Conservation (phyloP, 768 basidiomycete species). For the Podaxis rugospora region DNA sequence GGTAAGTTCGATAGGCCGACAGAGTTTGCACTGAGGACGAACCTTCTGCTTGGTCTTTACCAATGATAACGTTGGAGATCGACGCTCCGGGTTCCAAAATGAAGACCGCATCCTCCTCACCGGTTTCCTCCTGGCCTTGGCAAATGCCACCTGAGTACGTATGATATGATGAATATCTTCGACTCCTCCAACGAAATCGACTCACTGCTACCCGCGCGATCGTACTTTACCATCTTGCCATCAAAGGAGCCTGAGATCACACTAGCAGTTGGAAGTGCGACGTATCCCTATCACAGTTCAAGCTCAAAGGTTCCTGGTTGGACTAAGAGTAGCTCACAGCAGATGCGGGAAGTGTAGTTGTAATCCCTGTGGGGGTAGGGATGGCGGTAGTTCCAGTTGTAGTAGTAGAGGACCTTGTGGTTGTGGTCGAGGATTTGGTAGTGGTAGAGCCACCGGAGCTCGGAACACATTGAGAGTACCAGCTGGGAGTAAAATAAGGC, state of each 20-base stretch:
- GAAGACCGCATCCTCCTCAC: constrained; percentile 25
- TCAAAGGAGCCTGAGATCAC: constrained; percentile 24
- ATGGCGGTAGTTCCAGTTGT: constrained; percentile 15
- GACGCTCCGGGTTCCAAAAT: constrained; percentile 24
- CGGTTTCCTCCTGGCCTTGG: constrained; percentile 23
- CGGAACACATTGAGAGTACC: constrained; percentile 1
- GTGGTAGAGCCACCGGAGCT: background rate
- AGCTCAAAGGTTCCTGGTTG: background rate
- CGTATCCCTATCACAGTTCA: constrained; percentile 18
- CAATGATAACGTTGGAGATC: constrained; percentile 26
- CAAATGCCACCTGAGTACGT: constrained; percentile 19
- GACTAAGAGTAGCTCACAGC: constrained; percentile 15
- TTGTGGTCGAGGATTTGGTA: background rate
- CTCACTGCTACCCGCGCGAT: constrained; percentile 25
- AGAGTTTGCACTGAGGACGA: background rate
- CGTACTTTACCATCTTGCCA: constrained; percentile 24
- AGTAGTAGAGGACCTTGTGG: constrained; percentile 2
- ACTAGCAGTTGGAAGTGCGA: constrained; percentile 24
- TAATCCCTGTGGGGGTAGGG: constrained; percentile 18
- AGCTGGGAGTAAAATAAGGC: background rate
- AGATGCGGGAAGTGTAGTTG: constrained; percentile 22
- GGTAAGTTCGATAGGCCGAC: background rate
- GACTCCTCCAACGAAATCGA: background rate
- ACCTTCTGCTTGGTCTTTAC: constrained; percentile 25
- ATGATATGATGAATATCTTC: background rate